Conservation (phyloP, 2,329 filamentous ascomycete species). For the Arthrobotrys pseudoclavata region DNA sequence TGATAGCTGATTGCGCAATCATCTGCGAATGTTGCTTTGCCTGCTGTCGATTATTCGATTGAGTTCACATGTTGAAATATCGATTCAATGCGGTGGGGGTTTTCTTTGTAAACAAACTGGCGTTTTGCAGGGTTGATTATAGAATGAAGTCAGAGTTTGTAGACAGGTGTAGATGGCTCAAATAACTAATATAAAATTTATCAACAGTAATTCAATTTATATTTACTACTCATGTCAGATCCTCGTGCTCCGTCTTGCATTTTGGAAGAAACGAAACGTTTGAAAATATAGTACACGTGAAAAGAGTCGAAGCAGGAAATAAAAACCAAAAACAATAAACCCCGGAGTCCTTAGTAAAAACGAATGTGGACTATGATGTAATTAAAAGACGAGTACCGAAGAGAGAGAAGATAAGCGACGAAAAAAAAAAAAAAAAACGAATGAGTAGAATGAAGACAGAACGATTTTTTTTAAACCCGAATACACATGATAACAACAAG, state of each 20-base stretch:
- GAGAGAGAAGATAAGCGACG: background rate
- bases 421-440: constrained; percentile 8
- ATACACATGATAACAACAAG: constrained; percentile 12
- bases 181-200: background rate
- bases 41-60: constrained; percentile 29
- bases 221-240: constrained; percentile 33
- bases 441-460: constrained; percentile 18
- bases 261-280: constrained; percentile 27
- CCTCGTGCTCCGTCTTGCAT: constrained; percentile 40
- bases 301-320: constrained; percentile 25
- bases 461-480: constrained; percentile 24
- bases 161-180: background rate
- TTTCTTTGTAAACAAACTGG: background rate
- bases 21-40: constrained; percentile 9
- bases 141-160: background rate
- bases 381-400: constrained; percentile 51
- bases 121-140: background rate
- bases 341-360: constrained; percentile 40
- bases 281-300: constrained; percentile 56
- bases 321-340: constrained; percentile 35
- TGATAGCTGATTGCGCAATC: constrained; percentile 11
- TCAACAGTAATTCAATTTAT: constrained; percentile 10
- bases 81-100: too few relatives aligned
- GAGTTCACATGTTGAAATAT: background rate
- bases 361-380: constrained; percentile 47